Evolutionary conservation across 2,329 filamentous ascomycete species (phyloP).

Genomic region (Pseudopithomyces chartarum): DNA sequence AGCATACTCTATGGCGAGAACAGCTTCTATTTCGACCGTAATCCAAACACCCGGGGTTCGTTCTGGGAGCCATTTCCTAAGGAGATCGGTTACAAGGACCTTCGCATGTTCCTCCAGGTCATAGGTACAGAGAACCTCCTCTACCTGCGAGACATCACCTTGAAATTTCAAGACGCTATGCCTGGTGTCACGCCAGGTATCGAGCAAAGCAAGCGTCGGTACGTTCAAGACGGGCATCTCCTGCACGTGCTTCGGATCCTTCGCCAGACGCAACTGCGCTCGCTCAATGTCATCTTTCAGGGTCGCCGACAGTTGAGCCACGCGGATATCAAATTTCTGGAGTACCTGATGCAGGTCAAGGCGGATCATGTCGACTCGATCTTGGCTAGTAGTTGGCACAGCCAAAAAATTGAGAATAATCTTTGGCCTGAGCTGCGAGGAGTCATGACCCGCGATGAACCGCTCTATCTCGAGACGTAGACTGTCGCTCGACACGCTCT

Average conservation of each 20-base stretch:
- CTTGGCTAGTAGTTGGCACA: constrained; percentile 22
- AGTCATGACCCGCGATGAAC: constrained; percentile 44
- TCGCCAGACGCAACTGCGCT: constrained; percentile 48
- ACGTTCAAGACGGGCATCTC: constrained; percentile 54
- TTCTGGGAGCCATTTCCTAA: constrained; percentile 50
- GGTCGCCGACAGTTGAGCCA: constrained; percentile 44
- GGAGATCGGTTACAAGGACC: constrained; percentile 55
- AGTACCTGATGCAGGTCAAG: constrained; percentile 51
- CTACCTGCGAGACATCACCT: constrained; percentile 51
- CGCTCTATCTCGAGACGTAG: constrained; percentile 33
- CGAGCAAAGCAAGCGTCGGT: constrained; percentile 52
- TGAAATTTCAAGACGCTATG: constrained; percentile 53
- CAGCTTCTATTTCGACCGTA: constrained; percentile 51
- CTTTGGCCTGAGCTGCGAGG: constrained; percentile 41
- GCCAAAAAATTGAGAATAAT: constrained; percentile 37
- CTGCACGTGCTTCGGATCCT: constrained; percentile 53
- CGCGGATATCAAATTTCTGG: constrained; percentile 50
- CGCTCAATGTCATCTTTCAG: constrained; percentile 48
- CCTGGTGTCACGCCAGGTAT: constrained; percentile 48
- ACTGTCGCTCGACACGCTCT: background rate
- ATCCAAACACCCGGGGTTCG: constrained; percentile 39
- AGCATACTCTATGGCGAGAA: constrained; percentile 58
- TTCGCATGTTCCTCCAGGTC: constrained; percentile 51
- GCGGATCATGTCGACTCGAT: constrained; percentile 46
- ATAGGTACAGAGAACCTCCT: constrained; percentile 55